phyloP scores from a whole-genome alignment of 1,284 basidiomycete species.

The Cryptococcus amylolentus region DNA sequence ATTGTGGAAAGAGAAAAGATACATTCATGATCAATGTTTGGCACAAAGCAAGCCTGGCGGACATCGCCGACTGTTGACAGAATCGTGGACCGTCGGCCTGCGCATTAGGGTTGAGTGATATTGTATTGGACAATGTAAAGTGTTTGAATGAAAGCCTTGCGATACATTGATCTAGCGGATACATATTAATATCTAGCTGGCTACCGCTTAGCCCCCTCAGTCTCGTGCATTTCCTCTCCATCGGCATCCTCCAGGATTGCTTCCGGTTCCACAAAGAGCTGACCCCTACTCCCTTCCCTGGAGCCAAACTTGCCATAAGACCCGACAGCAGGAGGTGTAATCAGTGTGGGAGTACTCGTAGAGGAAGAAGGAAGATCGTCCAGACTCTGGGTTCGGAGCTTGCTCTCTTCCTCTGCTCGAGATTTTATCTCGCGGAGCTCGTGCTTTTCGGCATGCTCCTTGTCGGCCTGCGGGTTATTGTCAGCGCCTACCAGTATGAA shows the following conservation, averaged over 20 bases:
- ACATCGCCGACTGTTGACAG: too few species aligned
- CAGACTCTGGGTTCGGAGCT: not conserved
- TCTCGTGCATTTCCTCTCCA: too few species aligned
- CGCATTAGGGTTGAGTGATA: too few species aligned
- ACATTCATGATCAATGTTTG: not conserved
- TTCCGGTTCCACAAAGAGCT: not conserved
- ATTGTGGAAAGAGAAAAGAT: not conserved
- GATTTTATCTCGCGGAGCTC: slow-evolving; percentile 27
- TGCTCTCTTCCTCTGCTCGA: slow-evolving; percentile 4
- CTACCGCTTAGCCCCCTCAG: too few species aligned
- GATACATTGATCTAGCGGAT: too few species aligned
- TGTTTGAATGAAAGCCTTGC: too few species aligned
- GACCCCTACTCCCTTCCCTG: not conserved
- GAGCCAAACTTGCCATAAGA: too few species aligned
- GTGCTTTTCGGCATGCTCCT: slow-evolving; percentile 33
- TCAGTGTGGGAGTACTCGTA: not conserved
- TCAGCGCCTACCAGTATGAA: not conserved
- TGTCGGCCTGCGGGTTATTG: slow-evolving; percentile 24
- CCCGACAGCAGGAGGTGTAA: not conserved
- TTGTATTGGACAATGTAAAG: too few species aligned
- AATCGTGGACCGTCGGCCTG: too few species aligned
- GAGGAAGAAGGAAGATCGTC: not conserved
- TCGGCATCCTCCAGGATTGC: not conserved
- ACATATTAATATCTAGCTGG: too few species aligned
- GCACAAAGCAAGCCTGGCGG: not conserved